These are phyloP conservation scores for Paecilomyces variotii DNA, from an alignment of 2,329 filamentous ascomycete genomes.

Conservation along the genomic window DNA sequence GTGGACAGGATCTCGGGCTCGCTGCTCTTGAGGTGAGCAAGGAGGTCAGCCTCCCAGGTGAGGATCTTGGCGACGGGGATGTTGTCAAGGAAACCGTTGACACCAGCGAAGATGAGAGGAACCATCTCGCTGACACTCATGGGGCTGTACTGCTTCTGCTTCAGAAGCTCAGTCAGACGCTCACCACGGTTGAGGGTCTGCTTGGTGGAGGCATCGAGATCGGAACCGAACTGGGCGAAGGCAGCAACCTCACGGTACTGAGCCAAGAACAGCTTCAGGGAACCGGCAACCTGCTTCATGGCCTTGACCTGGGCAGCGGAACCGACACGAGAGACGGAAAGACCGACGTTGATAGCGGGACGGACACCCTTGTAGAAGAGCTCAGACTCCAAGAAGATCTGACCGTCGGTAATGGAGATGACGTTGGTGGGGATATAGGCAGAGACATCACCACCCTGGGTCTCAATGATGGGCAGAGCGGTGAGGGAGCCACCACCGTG, in stretches of 20 bases:
- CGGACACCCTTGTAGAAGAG: slow-evolving; percentile 99
- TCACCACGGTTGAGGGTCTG: slow-evolving; percentile 97
- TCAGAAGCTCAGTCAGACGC: slow-evolving; percentile 95
- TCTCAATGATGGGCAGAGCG: slow-evolving; percentile 96
- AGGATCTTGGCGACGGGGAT: slow-evolving; percentile 89
- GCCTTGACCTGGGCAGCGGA: slow-evolving; percentile 99
- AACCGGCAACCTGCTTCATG: slow-evolving; percentile 99
- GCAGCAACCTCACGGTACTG: slow-evolving; percentile 99
- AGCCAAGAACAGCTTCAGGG: slow-evolving; percentile 99
- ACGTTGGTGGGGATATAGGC: slow-evolving; percentile 99
- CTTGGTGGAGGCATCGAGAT: slow-evolving; percentile 97
- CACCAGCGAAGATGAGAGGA: slow-evolving; percentile 97
- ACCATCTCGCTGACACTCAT: slow-evolving; percentile 99
- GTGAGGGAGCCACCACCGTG: slow-evolving; percentile 94
- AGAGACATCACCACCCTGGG: slow-evolving; percentile 99
- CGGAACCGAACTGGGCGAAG: slow-evolving; percentile 99
- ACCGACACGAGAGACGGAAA: slow-evolving; percentile 99
- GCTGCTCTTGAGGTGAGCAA: slow-evolving; percentile 84
- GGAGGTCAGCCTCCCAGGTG: slow-evolving; percentile 90
- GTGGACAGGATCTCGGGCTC: slow-evolving; percentile 72
- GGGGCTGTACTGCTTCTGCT: slow-evolving; percentile 99
- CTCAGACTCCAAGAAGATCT: slow-evolving; percentile 99
- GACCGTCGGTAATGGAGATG: slow-evolving; percentile 99
- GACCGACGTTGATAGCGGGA: slow-evolving; percentile 99
- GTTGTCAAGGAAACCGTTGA: slow-evolving; percentile 88